Percentiles rank a stretch among this genome's conserved stretches.
These are phyloP conservation scores for Andrographis paniculata DNA, from an alignment of 305 asterid species.

Conservation along the genomic window DNA sequence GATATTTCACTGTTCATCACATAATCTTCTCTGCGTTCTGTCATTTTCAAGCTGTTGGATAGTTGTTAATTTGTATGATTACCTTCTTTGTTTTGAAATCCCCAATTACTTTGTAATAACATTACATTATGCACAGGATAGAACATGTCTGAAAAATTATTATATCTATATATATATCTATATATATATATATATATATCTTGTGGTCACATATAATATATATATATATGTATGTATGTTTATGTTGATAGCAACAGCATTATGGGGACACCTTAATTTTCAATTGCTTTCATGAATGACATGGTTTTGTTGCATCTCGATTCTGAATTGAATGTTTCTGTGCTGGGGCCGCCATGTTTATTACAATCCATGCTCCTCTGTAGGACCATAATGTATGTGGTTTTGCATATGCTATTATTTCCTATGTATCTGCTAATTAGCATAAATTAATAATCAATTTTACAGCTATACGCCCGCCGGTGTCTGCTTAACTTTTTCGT, in stretches of 20 bases:
- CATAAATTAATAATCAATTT: constrained; percentile 3
- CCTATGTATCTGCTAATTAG: constrained; percentile 18
- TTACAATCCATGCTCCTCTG: constrained; percentile 35
- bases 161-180: constrained; percentile 1
- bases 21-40: neutral
- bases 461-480: constrained; percentile 2
- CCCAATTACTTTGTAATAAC: neutral
- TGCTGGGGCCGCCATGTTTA: constrained; percentile 39
- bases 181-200: neutral
- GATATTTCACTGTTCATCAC: neutral
- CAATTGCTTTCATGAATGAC: constrained; percentile 26
- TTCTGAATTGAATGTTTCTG: constrained; percentile 11
- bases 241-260: constrained; percentile 25
- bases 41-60: constrained; percentile 10
- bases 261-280: constrained; percentile 33
- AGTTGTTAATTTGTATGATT: constrained; percentile 1
- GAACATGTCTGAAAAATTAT: neutral
- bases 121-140: neutral
- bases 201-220: constrained; percentile 23
- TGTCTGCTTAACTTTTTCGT: neutral
- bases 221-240: constrained; percentile 11
- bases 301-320: constrained; percentile 33
- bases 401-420: constrained; percentile 35
- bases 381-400: constrained; percentile 57
- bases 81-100: neutral